Conservation (phyloP, 2,329 filamentous ascomycete species). For the Fusarium longipes region DNA sequence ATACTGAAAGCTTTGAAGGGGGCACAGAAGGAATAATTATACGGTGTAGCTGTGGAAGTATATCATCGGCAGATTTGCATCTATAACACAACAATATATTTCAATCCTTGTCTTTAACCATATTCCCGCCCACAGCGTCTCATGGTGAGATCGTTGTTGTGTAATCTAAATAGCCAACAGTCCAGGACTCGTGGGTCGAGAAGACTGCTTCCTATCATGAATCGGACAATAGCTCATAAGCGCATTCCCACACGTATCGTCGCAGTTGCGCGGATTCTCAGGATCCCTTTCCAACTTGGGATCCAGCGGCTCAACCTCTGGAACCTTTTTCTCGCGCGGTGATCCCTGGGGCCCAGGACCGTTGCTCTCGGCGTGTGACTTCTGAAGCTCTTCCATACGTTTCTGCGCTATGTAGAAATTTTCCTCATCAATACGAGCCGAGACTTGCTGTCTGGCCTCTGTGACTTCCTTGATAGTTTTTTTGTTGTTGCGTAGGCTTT, state of each 20-base stretch:
- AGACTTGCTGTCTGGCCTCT: neutral
- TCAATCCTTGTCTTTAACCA: no score
- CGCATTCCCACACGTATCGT: neutral
- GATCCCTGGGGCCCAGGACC: neutral
- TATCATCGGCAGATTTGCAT: neutral
- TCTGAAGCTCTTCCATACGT: neutral
- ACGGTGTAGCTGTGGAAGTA: neutral
- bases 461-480: neutral
- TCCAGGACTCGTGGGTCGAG: neutral
- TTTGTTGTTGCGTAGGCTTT: neutral
- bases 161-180: neutral
- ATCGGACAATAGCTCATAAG: neutral
- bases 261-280: neutral
- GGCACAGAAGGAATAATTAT: no score
- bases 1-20: conserved; percentile 14
- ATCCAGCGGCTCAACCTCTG: neutral
- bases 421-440: neutral
- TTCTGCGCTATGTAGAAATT: no score
- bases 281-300: neutral
- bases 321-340: neutral
- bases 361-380: neutral
- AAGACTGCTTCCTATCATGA: neutral
- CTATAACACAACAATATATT: no score
- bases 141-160: no score
- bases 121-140: no score